Percentiles rank a stretch among this genome's conserved stretches.
These are phyloP conservation scores for Penicillium sp. DNA, from an alignment of 2,329 filamentous ascomycete genomes.

Conservation along the genomic window DNA sequence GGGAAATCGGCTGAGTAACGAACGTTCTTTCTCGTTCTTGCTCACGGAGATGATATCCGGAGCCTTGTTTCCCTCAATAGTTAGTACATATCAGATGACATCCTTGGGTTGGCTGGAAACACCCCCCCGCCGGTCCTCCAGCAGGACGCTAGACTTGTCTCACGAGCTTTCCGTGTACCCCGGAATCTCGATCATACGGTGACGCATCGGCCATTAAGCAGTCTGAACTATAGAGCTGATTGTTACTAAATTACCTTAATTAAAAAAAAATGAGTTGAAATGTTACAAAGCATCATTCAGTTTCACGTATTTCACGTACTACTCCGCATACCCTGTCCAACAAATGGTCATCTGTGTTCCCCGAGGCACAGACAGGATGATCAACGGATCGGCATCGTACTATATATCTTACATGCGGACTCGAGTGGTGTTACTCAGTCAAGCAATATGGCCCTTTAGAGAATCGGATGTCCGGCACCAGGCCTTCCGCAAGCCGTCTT, in stretches of 20 bases:
- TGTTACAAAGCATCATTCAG: not conserved
- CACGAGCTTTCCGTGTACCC: not conserved
- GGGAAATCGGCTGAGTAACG: conserved; percentile 3
- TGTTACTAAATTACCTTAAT: not conserved
- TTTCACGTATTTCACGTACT: not conserved
- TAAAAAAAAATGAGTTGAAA: not conserved
- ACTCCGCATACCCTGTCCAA: not conserved
- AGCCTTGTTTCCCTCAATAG: not conserved
- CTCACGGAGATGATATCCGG: conserved; percentile 9
- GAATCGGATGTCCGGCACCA: conserved; percentile 19
- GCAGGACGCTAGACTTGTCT: not conserved
- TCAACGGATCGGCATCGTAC: conserved; percentile 4
- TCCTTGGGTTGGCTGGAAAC: not conserved
- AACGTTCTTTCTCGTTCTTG: not conserved
- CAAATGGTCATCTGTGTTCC: not conserved
- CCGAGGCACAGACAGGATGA: not conserved
- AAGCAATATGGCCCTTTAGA: not conserved
- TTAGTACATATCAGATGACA: not conserved
- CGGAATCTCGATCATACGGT: not conserved
- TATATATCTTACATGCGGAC: not conserved
- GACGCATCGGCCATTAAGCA: not conserved
- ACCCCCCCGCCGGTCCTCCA: not conserved
- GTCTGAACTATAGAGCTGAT: not conserved
- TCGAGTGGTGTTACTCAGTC: conserved; percentile 9
- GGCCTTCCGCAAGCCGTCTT: conserved; percentile 10